These are phyloP conservation scores for Colletotrichum graminicola DNA, from an alignment of 2,329 filamentous ascomycete genomes.

Conservation along the genomic window DNA sequence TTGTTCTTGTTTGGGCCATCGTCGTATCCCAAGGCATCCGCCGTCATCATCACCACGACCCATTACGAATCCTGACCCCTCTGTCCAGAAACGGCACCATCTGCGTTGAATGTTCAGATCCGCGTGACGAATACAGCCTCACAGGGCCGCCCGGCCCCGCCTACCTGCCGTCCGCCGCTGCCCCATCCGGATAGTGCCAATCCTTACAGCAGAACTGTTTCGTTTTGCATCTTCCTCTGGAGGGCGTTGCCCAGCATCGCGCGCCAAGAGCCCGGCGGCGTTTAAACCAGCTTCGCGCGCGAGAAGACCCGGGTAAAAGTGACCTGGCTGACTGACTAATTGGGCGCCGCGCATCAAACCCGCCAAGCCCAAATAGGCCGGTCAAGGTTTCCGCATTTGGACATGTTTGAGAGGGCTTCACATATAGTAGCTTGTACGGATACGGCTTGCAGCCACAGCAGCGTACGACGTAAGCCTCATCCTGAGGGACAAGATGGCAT, in stretches of 20 bases:
- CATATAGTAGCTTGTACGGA: neutral
- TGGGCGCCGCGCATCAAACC: too few relatives aligned
- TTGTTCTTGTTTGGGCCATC: neutral
- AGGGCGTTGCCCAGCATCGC: neutral
- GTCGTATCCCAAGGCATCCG: neutral
- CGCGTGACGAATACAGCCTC: neutral
- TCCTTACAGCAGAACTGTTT: neutral
- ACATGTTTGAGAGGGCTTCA: slow-evolving; percentile 4
- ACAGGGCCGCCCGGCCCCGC: too few relatives aligned
- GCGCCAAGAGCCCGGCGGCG: neutral
- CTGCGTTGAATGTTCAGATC: neutral
- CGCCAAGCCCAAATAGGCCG: neutral
- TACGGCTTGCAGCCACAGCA: neutral
- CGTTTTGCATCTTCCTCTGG: neutral
- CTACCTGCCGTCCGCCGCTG: too few relatives aligned
- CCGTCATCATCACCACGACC: neutral
- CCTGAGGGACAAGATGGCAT: neutral
- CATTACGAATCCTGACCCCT: neutral
- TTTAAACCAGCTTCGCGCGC: neutral
- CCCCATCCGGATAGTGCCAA: neutral
- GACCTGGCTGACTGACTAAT: neutral
- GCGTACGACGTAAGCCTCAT: neutral
- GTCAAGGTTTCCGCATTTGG: slow-evolving; percentile 3
- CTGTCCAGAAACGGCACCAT: neutral
- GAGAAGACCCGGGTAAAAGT: neutral